A percentile compares a stretch with the other conserved stretches of the same genome.
phyloP scores from a whole-genome alignment of 2,329 filamentous ascomycete species.

The Penicillium sp. region DNA sequence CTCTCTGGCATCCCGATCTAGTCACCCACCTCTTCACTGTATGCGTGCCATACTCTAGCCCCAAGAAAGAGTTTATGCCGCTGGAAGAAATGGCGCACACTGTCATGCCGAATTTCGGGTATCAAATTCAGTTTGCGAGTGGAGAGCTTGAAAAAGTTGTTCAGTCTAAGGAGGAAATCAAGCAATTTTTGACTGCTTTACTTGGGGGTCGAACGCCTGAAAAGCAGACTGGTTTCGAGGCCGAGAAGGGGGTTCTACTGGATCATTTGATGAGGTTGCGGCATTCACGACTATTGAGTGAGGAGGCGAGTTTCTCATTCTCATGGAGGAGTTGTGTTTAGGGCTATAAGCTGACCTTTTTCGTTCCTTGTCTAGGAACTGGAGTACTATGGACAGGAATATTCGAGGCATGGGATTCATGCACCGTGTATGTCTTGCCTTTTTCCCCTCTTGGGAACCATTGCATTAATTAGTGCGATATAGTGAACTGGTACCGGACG shows the following conservation, averaged over 20 bases:
- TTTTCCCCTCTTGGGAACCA: not conserved
- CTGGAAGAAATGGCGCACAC: conserved; percentile 61
- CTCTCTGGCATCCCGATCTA: conserved; percentile 71
- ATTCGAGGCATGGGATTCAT: conserved; percentile 68
- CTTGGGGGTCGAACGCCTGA: conserved; percentile 65
- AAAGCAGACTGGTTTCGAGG: conserved; percentile 59
- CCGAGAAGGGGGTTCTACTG: conserved; percentile 62
- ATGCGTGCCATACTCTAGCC: conserved; percentile 72
- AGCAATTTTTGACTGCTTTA: conserved; percentile 68
- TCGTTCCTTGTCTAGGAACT: conserved; percentile 53
- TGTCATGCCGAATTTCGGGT: conserved; percentile 68
- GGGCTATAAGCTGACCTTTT: not conserved
- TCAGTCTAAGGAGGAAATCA: conserved; percentile 61
- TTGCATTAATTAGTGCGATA: not conserved
- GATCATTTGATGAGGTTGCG: conserved; percentile 61
- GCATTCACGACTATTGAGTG: conserved; percentile 59
- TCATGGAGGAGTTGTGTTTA: not conserved
- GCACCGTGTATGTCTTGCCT: conserved; percentile 60
- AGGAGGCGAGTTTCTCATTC: conserved; percentile 50
- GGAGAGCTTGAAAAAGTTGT: conserved; percentile 63
- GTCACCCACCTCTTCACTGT: conserved; percentile 75
- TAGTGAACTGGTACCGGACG: conserved; percentile 84
- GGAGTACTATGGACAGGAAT: conserved; percentile 74
- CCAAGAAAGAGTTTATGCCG: conserved; percentile 53
- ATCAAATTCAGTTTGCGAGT: conserved; percentile 78